Evolutionary conservation across 352 stramenopile genomes (phyloP), one percentile per base, ranked within the genome.

Genomic region (Phytophthora fragariae): DNA sequence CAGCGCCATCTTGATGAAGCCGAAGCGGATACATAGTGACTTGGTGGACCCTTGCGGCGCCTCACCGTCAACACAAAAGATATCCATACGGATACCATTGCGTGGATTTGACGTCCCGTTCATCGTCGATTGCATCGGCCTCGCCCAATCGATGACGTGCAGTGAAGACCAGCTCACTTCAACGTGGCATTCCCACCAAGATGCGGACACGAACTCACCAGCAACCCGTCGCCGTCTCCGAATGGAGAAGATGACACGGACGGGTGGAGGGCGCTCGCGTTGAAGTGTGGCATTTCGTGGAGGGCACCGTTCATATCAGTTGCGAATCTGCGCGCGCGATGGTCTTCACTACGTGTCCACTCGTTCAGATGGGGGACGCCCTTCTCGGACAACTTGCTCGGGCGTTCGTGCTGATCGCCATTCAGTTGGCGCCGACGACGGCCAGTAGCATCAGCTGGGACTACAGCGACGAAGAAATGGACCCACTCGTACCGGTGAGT

Each of bases 1-100:
- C 12, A 98, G 79, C 55, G 84, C 93, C 27, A 98, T 84, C 65
- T 97, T 97, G 73, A 99, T 89, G 79, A 99, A 98, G 3, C 96
- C 96, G 39, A 91, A 92, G 31, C 95, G 83, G 35, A 89, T 87
- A 27, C 24, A 27, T 27, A 27, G 24, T 27, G 24, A 27, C 24
- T 27, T 27, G 24, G 24, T 27, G 24, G 24, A 27, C 10, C 39
- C 5, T 37, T 17, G 41, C 41, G 5, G 41, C n/a, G 41, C 4
- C 12, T 49, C 41, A 27, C 24, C 24, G 24, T 27, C 24, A 27
- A 27, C 41, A 19, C 41, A 19, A 66, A 24, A 66, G 57, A 27
- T 27, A 27, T 27, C 24, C 24, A 27, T 27, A 27, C 24, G 24
- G 24, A 27, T 27, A 66, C 65, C 35, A 57, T 62, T 44, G 55